phyloP scores from a whole-genome alignment of 2,329 filamentous ascomycete species.

The Neonectria coccinea region DNA sequence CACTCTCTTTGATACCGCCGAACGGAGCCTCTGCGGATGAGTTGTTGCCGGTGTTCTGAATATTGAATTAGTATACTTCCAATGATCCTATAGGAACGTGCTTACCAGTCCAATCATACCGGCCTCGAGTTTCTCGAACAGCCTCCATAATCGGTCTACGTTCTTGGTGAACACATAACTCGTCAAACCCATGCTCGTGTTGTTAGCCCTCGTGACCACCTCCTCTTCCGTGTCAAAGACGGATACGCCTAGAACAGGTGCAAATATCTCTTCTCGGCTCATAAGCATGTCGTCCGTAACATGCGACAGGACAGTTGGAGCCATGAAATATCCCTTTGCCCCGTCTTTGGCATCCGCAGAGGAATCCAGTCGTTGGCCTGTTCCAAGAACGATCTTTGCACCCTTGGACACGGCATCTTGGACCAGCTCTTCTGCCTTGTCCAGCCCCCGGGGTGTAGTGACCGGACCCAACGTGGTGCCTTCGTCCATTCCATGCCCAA shows the following conservation, averaged over 20 bases:
- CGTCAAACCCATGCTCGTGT: conserved; percentile 75
- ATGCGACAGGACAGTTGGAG: conserved; percentile 75
- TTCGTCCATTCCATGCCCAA: conserved; percentile 69
- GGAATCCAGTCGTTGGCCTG: conserved; percentile 57
- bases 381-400: conserved; percentile 67
- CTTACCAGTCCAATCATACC: conserved; percentile 53
- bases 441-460: conserved; percentile 49
- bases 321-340: conserved; percentile 73
- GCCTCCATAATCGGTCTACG: conserved; percentile 55
- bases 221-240: conserved; percentile 77
- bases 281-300: conserved; percentile 76
- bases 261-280: conserved; percentile 77
- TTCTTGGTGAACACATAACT: conserved; percentile 75
- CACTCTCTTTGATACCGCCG: conserved; percentile 62
- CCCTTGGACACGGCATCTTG: conserved; percentile 70
- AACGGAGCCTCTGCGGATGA: conserved; percentile 60
- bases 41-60: conserved; percentile 55
- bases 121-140: conserved; percentile 62
- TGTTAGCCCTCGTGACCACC: conserved; percentile 74
- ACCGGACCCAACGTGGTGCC: conserved; percentile 52
- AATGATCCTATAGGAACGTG: conserved; percentile 28
- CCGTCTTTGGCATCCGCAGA: conserved; percentile 47
- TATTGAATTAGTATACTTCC: neutral
- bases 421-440: conserved; percentile 61
- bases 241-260: conserved; percentile 76